A percentile compares a stretch with the other conserved stretches of the same genome.
Evolutionary conservation across 257 asterid species (phyloP).

Genomic region (Lavandula angustifolia): DNA sequence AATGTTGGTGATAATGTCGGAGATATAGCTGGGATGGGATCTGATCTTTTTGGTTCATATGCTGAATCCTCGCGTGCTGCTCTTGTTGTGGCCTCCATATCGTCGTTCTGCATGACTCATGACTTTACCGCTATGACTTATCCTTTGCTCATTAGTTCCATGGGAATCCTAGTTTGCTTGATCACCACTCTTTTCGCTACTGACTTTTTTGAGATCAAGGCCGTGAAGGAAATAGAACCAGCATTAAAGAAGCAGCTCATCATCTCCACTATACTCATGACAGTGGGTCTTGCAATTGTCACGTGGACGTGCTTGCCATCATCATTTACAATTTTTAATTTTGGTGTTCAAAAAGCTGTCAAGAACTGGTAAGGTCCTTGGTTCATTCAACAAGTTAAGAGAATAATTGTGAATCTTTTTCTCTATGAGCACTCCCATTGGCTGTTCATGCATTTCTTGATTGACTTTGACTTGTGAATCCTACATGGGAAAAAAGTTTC

Average conservation of each 20-base stretch:
- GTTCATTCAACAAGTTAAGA: neutral
- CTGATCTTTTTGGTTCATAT: conserved; percentile 65
- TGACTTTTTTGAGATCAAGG: conserved; percentile 57
- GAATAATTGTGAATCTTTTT: neutral
- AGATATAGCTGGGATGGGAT: conserved; percentile 89
- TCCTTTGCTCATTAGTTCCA: conserved; percentile 61
- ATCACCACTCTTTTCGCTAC: conserved; percentile 77
- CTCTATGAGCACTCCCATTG: neutral
- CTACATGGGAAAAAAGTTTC: neutral
- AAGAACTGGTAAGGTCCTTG: conserved; percentile 50
- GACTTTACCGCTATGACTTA: conserved; percentile 71
- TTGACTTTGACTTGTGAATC: neutral
- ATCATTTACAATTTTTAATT: conserved; percentile 76
- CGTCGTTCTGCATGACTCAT: conserved; percentile 59
- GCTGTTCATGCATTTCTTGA: conserved; percentile 6
- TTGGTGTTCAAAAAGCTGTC: conserved; percentile 75
- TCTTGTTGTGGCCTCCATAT: conserved; percentile 63
- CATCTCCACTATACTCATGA: conserved; percentile 81
- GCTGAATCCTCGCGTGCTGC: conserved; percentile 70
- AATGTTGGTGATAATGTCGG: conserved; percentile 94
- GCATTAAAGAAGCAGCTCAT: conserved; percentile 74
- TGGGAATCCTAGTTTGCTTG: conserved; percentile 85
- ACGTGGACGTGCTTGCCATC: conserved; percentile 77
- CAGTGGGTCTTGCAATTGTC: conserved; percentile 69
- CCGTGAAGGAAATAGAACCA: conserved; percentile 61